phyloP scores from a whole-genome alignment of 2,329 filamentous ascomycete genomes.

The Aureobasidium uvarum region DNA sequence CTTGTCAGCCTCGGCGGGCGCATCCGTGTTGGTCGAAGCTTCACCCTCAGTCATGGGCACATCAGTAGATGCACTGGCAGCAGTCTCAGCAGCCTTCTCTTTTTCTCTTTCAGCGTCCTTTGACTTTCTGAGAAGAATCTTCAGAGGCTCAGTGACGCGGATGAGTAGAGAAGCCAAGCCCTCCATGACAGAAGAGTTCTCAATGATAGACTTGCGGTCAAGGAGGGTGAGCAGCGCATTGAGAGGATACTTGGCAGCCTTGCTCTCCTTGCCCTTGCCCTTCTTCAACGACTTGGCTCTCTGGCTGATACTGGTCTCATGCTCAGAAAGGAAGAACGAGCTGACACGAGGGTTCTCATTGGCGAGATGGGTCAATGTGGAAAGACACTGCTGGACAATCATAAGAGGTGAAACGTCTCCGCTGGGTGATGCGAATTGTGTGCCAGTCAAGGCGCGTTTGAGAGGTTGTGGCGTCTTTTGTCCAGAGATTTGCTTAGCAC shows the following conservation, averaged over 20 bases:
- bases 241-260: conserved; percentile 81
- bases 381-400: conserved; percentile 93
- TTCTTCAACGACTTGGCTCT: conserved; percentile 72
- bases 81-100: conserved; percentile 35
- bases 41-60: conserved; percentile 32
- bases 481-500: conserved; percentile 69
- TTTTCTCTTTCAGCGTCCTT: conserved; percentile 61
- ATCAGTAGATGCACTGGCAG: conserved; percentile 26
- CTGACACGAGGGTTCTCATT: conserved; percentile 83
- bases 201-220: conserved; percentile 92
- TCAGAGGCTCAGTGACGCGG: conserved; percentile 82
- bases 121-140: conserved; percentile 76
- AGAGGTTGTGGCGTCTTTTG: conserved; percentile 79
- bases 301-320: conserved; percentile 64
- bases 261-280: conserved; percentile 82
- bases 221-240: conserved; percentile 86
- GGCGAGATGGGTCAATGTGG: conserved; percentile 78
- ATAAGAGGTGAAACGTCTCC: conserved; percentile 90
- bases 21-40: conserved; percentile 30
- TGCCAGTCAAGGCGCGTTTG: conserved; percentile 70
- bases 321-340: conserved; percentile 90
- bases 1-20: conserved; percentile 41
- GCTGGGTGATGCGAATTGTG: conserved; percentile 49
- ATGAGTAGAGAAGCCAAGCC: conserved; percentile 83
- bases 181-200: conserved; percentile 97